Conservation (phyloP, 2,329 filamentous ascomycete genomes). For the Talaromyces funiculosus region DNA sequence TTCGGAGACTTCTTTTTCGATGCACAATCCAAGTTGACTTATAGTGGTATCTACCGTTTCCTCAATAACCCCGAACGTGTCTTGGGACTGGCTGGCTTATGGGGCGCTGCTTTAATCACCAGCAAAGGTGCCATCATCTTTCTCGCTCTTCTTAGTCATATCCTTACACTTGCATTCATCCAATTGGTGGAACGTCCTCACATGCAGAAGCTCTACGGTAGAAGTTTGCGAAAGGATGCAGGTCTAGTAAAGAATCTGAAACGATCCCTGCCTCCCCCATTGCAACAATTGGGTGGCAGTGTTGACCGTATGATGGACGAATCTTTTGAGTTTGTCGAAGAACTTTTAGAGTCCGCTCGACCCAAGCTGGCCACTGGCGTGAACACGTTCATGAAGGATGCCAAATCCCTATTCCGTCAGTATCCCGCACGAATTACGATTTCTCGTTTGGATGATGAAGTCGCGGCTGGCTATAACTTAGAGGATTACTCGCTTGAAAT, state of each 20-base stretch:
- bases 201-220: slow-evolving; percentile 96
- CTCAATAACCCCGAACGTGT: slow-evolving; percentile 96
- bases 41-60: slow-evolving; percentile 96
- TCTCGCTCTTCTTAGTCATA: slow-evolving; percentile 77
- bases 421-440: slow-evolving; percentile 83
- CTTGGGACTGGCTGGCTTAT: slow-evolving; percentile 87
- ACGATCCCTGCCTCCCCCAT: slow-evolving; percentile 73
- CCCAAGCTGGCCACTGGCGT: slow-evolving; percentile 83
- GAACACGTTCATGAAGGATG: slow-evolving; percentile 80
- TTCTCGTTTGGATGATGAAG: slow-evolving; percentile 69
- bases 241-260: slow-evolving; percentile 89
- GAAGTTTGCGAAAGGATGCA: slow-evolving; percentile 75
- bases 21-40: slow-evolving; percentile 79
- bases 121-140: slow-evolving; percentile 83
- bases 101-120: slow-evolving; percentile 90
- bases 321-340: slow-evolving; percentile 82
- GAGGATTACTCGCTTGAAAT: slow-evolving; percentile 75
- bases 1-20: slow-evolving; percentile 99
- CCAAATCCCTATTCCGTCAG: slow-evolving; percentile 78
- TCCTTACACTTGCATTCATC: slow-evolving; percentile 79
- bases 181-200: slow-evolving; percentile 92
- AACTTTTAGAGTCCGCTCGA: slow-evolving; percentile 76
- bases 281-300: slow-evolving; percentile 77
- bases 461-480: slow-evolving; percentile 66
- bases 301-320: slow-evolving; percentile 83